Base-by-base conservation (phyloP, 1,284 basidiomycete genomes). In the Psilocybe mexicana region DNA sequence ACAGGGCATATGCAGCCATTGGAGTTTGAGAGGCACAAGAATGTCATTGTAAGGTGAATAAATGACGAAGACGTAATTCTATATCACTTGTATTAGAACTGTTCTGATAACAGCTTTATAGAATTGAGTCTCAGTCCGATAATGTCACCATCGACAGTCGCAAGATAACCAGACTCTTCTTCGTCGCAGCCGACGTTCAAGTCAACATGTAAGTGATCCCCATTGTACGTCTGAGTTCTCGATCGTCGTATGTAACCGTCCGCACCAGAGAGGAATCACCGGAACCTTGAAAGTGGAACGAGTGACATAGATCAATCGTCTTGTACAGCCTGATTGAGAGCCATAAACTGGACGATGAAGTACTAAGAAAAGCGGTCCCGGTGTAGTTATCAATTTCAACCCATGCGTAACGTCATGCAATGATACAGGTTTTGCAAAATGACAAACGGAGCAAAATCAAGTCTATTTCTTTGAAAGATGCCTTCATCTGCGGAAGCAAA, bases 1-100 rank as follows among this genome's bases (percentile, higher is more conserved):
- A 72, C 77, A 18, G 78, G 72, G 26, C 70, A 71, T 35, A 60
- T 66, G 12, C 61, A 65, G 12, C 68, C 72, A 33, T 68, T 70
- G 10, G 72, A 77, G 28, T 80, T 77, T 62, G 77, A 78, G 58
- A 74, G 83, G 59, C 79, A 80, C 63, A 84, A 84, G 63, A 76
- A 76, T 18, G 79, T 84, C 11, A 76, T 75, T 46, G 83, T 82
- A 30, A 76, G 72, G 83, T 84, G 60, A 68, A 80, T 11, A 7
- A 18, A 51, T 11, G 23, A 8, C 3, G 36, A 43, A 55, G 33
- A 25, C 12, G 14, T 48, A 56, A 26, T 35, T 5, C 35, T 38
- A 28, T 52, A 24, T 59, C 14, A 14, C 2, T 52, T 14, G n/a
- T 28, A 6, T 11, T 28, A 8, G 8, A 33, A 33, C 30, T 43